These are phyloP conservation scores for Nymphaea thermarum DNA, from an alignment of 164 flowering plant species.

Conservation along the genomic window DNA sequence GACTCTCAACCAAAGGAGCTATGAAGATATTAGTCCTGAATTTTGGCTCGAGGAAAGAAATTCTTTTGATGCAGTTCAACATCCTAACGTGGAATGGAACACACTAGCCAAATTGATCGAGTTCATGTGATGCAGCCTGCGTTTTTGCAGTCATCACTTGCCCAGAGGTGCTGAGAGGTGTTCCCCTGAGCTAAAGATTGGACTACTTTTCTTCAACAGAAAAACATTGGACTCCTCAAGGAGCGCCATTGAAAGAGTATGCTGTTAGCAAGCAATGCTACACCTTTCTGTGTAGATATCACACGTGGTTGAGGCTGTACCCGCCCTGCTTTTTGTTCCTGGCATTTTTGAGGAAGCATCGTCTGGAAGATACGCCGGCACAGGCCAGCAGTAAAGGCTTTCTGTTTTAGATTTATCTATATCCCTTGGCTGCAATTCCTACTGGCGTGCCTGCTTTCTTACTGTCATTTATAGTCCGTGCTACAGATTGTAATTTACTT, in stretches of 20 bases:
- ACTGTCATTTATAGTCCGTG: background rate
- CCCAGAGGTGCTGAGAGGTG: background rate
- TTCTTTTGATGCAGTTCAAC: background rate
- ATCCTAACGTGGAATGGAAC: no score
- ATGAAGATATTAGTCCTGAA: slow-evolving; percentile 1
- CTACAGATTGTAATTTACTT: background rate
- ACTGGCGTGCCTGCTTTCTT: background rate
- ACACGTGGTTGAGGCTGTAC: background rate
- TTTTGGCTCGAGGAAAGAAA: background rate
- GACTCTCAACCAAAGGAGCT: slow-evolving; percentile 23
- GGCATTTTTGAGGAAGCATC: background rate
- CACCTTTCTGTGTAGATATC: background rate
- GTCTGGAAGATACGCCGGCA: background rate
- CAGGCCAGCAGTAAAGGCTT: background rate
- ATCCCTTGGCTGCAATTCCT: background rate
- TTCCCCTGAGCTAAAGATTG: no score
- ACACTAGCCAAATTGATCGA: background rate
- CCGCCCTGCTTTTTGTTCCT: background rate
- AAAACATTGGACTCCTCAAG: no score
- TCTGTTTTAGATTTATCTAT: background rate
- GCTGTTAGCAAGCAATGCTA: no score
- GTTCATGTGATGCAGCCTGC: background rate
- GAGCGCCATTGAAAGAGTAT: no score
- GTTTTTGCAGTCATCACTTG: background rate
- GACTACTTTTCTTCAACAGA: no score